Evolutionary conservation across 305 asterid species (phyloP).

Genomic region (Fraxinus dipetala): DNA sequence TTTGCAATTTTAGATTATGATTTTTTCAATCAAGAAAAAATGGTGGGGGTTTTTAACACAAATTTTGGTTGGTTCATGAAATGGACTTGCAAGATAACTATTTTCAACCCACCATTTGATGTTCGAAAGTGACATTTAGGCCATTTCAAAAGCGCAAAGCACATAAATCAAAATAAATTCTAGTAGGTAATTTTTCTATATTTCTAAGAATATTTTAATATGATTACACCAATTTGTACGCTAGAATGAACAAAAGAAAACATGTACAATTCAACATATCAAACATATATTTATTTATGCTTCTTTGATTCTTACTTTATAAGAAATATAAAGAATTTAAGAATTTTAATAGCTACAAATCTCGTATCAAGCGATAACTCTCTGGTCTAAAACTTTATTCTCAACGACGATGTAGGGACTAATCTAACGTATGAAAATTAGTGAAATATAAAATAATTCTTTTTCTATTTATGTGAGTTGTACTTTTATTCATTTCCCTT

Average conservation of each 20-base stretch:
- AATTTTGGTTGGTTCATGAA: conserved; percentile 20
- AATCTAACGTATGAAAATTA: not conserved
- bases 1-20: not conserved
- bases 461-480: not conserved
- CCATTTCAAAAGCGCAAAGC: not conserved
- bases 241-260: not conserved
- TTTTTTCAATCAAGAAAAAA: conserved; percentile 21
- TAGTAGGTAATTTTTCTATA: not conserved
- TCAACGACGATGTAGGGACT: not conserved
- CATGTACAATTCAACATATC: not conserved
- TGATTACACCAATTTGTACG: not conserved
- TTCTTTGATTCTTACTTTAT: not conserved
- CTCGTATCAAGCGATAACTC: not conserved
- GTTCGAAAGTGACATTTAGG: conserved; percentile 1
- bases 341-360: not conserved
- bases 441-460: not conserved
- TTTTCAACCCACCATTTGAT: conserved; percentile 13
- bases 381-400: not conserved
- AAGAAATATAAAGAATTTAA: not conserved
- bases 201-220: not conserved
- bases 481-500: not conserved
- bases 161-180: not conserved
- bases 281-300: not conserved
- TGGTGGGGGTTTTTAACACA: conserved; percentile 14
- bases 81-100: conserved; percentile 13